Evolutionary conservation across 163 green algal species (phyloP).

Genomic region (Coccomyxa subellipsoidea): DNA sequence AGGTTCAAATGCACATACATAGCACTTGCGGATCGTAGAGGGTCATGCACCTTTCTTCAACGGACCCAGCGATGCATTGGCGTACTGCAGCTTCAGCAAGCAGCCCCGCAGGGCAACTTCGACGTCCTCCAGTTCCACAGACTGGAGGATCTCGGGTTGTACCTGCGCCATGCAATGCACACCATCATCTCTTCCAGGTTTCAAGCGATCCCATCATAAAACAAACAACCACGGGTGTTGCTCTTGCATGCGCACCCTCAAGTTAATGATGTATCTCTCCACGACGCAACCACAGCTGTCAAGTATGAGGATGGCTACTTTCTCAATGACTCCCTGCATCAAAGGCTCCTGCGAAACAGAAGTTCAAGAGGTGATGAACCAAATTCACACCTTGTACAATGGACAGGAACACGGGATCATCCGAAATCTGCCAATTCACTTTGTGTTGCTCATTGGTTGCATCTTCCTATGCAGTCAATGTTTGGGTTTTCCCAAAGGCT

Average conservation of each 20-base stretch:
- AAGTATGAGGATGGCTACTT: conserved; percentile 31
- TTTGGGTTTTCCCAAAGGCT: no score
- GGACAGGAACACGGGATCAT: neutral
- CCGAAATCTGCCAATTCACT: no score
- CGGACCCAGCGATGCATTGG: conserved; percentile 35
- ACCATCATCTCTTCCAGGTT: neutral
- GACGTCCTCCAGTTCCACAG: conserved; percentile 20
- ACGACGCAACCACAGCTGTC: conserved; percentile 2
- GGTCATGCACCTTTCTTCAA: neutral
- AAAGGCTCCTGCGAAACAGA: conserved; percentile 14
- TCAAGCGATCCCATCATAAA: no score
- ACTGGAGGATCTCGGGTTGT: neutral
- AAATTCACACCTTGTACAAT: neutral
- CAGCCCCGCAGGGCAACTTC: conserved; percentile 27
- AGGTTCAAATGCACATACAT: neutral
- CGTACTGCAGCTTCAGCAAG: conserved; percentile 52
- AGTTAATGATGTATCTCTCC: conserved; percentile 32
- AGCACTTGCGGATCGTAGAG: neutral
- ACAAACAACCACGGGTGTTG: no score
- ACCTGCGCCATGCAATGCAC: conserved; percentile 4
- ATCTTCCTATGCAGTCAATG: no score
- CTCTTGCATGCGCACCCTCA: conserved; percentile 3
- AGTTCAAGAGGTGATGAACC: neutral
- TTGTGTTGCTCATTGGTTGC: no score
- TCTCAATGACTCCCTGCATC: conserved; percentile 11